A percentile compares a stretch with the other conserved stretches of the same genome.
Conservation (phyloP, 257 asterid genomes). For the Jacaranda mimosifolia region DNA sequence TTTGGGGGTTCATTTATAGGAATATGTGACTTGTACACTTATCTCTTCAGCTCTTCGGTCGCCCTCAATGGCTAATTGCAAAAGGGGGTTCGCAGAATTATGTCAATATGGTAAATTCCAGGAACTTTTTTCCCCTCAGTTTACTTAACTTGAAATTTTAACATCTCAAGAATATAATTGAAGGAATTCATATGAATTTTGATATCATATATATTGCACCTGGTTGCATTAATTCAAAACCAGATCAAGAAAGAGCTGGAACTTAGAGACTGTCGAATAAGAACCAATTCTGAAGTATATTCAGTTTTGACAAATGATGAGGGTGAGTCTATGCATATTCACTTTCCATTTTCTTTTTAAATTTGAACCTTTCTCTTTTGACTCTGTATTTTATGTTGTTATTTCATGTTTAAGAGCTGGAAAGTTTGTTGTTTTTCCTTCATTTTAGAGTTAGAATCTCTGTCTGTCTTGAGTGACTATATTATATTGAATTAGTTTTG, state of each 20-base stretch:
- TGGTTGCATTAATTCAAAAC: conserved; percentile 4
- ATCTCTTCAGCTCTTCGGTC: too few relatives aligned
- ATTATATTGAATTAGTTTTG: too few relatives aligned
- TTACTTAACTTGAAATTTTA: background rate
- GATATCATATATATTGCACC: background rate
- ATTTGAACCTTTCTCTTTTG: background rate
- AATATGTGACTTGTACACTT: too few relatives aligned
- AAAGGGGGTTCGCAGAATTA: too few relatives aligned
- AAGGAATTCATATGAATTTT: background rate
- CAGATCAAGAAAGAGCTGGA: conserved; percentile 68
- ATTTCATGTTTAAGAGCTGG: background rate
- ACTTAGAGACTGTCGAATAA: conserved; percentile 63
- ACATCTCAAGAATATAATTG: background rate
- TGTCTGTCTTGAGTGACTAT: background rate
- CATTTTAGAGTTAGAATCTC: background rate
- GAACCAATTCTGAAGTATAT: conserved; percentile 51
- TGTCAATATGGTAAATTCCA: background rate
- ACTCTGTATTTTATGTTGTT: too few relatives aligned
- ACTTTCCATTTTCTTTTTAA: background rate
- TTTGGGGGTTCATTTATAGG: too few relatives aligned
- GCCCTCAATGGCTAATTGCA: too few relatives aligned
- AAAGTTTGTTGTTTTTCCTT: too few relatives aligned
- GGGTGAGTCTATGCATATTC: conserved; percentile 40
- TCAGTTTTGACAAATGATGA: conserved; percentile 53
- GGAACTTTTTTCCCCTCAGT: background rate